These are phyloP conservation scores for Haplosporangium gracile DNA, from an alignment of 192 early-diverging fungal species.

Conservation along the genomic window DNA sequence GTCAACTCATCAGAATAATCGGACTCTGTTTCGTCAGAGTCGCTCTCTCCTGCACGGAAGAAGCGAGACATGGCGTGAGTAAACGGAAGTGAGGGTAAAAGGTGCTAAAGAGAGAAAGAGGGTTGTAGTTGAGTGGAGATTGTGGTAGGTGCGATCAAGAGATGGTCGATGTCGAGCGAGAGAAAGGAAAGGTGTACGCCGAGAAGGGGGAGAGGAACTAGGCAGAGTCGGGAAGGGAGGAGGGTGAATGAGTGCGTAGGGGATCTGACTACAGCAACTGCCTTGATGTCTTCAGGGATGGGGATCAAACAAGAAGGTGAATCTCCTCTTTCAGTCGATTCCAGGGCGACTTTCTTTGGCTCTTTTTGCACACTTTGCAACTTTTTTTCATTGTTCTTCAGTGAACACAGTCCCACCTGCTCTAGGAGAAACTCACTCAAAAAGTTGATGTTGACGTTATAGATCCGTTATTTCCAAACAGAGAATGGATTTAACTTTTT, in stretches of 20 bases:
- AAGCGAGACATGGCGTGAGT: constrained; percentile 80
- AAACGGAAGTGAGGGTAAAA: not conserved
- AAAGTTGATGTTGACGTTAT: not conserved
- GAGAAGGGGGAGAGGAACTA: not conserved
- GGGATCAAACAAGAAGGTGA: not conserved
- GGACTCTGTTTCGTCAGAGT: constrained; percentile 52
- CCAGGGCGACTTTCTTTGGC: not conserved
- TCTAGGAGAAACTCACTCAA: not conserved
- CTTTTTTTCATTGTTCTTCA: not conserved
- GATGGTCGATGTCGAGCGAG: not conserved
- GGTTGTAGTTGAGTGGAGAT: not conserved
- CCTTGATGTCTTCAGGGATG: constrained; percentile 16
- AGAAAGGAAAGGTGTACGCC: not conserved
- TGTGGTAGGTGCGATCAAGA: not conserved
- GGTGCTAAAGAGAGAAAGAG: not conserved
- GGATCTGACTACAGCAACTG: not conserved
- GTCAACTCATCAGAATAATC: constrained; percentile 66
- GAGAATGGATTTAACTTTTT: not conserved
- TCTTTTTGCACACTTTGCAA: not conserved
- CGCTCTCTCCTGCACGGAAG: constrained; percentile 78
- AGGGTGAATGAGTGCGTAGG: not conserved
- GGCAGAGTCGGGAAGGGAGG: not conserved
- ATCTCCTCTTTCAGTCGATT: not conserved
- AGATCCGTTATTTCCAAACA: not conserved
- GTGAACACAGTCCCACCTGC: no score